Percentiles rank a stretch among this genome's conserved stretches.
Conservation (phyloP, 352 stramenopile species). For the Pythium sp. region DNA sequence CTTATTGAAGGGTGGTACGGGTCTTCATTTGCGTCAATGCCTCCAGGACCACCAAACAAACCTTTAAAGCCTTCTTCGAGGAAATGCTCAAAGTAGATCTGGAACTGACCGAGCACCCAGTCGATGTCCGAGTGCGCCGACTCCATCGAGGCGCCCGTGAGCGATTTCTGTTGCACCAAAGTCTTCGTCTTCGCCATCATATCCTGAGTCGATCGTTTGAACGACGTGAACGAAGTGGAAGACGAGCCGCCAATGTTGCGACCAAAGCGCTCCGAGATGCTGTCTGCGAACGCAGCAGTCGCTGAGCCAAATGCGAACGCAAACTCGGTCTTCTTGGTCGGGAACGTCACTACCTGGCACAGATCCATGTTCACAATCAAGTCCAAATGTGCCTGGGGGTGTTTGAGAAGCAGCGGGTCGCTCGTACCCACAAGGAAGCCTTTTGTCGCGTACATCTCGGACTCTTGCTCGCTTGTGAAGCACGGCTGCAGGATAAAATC, state of each 20-base stretch:
- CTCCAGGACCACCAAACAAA: conserved; percentile 19
- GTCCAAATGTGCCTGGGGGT: conserved; percentile 42
- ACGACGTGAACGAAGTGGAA: background rate
- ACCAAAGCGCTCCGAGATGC: conserved; percentile 29
- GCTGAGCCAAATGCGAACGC: conserved; percentile 50
- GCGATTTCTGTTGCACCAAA: conserved; percentile 3
- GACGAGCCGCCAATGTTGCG: conserved; percentile 16
- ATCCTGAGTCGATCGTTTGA: background rate
- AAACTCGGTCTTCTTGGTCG: conserved; percentile 45
- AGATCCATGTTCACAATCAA: conserved; percentile 65
- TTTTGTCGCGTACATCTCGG: conserved; percentile 23
- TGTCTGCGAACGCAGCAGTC: conserved; percentile 34
- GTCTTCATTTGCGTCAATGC: conserved; percentile 21
- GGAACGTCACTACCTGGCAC: conserved; percentile 43
- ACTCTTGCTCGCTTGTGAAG: conserved; percentile 33
- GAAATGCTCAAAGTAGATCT: conserved; percentile 62
- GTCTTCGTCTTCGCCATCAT: conserved; percentile 8
- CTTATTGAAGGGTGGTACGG: conserved; percentile 42
- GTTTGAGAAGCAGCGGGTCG: conserved; percentile 50
- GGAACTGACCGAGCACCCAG: conserved; percentile 62
- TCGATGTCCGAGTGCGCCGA: conserved; percentile 41
- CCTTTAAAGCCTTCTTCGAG: conserved; percentile 34
- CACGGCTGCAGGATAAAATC: conserved; percentile 54
- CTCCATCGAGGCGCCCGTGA: conserved; percentile 14
- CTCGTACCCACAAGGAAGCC: conserved; percentile 60